These are phyloP conservation scores for Funneliformis mosseae DNA, from an alignment of 192 early-diverging fungal species.

Conservation along the genomic window DNA sequence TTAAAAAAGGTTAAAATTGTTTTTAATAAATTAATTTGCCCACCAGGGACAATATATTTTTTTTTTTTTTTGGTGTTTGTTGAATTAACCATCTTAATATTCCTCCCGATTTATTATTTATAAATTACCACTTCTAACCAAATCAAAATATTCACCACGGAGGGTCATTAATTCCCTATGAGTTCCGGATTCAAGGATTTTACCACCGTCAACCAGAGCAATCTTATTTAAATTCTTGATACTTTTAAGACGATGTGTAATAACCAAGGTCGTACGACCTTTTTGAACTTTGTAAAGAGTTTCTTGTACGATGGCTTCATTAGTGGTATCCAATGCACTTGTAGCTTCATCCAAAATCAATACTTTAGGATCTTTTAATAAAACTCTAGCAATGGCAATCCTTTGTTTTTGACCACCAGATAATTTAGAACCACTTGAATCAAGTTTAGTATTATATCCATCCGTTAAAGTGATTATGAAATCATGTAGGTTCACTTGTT, in stretches of 20 bases:
- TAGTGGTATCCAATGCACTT: slow-evolving; percentile 63
- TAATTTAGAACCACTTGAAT: slow-evolving; percentile 42
- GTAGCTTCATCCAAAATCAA: slow-evolving; percentile 67
- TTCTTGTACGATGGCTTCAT: slow-evolving; percentile 66
- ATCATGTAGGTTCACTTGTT: slow-evolving; percentile 71
- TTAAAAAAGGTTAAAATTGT: too few species aligned
- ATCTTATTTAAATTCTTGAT: slow-evolving; percentile 69
- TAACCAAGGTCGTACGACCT: slow-evolving; percentile 68
- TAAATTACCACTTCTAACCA: slow-evolving; percentile 51
- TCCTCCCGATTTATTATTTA: not conserved
- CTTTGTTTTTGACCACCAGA: slow-evolving; percentile 53
- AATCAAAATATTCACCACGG: slow-evolving; percentile 46
- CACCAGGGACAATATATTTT: too few species aligned
- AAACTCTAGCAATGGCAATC: slow-evolving; percentile 51
- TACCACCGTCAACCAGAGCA: slow-evolving; percentile 48
- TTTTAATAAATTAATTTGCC: too few species aligned
- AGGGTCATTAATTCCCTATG: slow-evolving; percentile 59
- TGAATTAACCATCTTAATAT: too few species aligned
- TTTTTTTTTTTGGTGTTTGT: too few species aligned
- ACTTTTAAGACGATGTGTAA: slow-evolving; percentile 71
- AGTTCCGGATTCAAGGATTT: slow-evolving; percentile 60
- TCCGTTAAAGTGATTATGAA: slow-evolving; percentile 62
- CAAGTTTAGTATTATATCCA: slow-evolving; percentile 54
- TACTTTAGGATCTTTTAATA: slow-evolving; percentile 48
- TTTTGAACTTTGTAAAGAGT: slow-evolving; percentile 57